Evolutionary conservation across 768 basidiomycete species (phyloP).

Genomic region (Lactarius indigo): DNA sequence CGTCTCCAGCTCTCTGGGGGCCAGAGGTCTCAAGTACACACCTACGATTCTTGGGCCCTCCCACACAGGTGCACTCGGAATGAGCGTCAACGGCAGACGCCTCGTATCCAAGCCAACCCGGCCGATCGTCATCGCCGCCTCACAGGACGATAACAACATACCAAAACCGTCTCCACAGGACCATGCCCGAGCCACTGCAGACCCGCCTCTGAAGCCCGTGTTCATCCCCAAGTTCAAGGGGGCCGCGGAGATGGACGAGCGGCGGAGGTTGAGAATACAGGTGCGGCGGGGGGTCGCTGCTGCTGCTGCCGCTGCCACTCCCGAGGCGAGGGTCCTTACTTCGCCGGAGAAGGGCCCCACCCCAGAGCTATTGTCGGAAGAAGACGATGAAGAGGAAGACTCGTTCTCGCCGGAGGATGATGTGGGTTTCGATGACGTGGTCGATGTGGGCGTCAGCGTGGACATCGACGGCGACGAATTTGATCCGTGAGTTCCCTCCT

Average conservation of each 20-base stretch:
- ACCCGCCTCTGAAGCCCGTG: slow-evolving; percentile 38
- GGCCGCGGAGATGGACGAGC: slow-evolving; percentile 82
- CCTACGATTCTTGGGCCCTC: slow-evolving; percentile 81
- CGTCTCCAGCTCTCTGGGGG: slow-evolving; percentile 43
- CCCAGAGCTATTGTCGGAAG: slow-evolving; percentile 47
- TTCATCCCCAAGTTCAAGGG: slow-evolving; percentile 80
- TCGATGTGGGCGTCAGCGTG: slow-evolving; percentile 46
- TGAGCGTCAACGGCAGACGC: slow-evolving; percentile 61
- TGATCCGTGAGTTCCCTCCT: slow-evolving; percentile 57
- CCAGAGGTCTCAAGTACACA: slow-evolving; percentile 69
- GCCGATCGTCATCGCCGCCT: background rate
- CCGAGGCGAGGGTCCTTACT: slow-evolving; percentile 33
- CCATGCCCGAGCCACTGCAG: background rate
- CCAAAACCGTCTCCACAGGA: slow-evolving; percentile 17
- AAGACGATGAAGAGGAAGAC: slow-evolving; percentile 45
- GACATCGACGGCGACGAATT: slow-evolving; percentile 68
- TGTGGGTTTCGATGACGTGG: slow-evolving; percentile 47
- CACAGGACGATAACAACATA: slow-evolving; percentile 1
- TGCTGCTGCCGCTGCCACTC: slow-evolving; percentile 24
- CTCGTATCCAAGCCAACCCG: background rate
- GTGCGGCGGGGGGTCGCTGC: slow-evolving; percentile 48
- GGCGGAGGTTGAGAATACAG: slow-evolving; percentile 62
- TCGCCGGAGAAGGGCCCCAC: slow-evolving; percentile 41
- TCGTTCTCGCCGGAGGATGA: slow-evolving; percentile 43
- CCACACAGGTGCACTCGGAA: slow-evolving; percentile 66